These are phyloP conservation scores for Phylloporus gajari DNA, from an alignment of 1,284 basidiomycete species.

Conservation along the genomic window DNA sequence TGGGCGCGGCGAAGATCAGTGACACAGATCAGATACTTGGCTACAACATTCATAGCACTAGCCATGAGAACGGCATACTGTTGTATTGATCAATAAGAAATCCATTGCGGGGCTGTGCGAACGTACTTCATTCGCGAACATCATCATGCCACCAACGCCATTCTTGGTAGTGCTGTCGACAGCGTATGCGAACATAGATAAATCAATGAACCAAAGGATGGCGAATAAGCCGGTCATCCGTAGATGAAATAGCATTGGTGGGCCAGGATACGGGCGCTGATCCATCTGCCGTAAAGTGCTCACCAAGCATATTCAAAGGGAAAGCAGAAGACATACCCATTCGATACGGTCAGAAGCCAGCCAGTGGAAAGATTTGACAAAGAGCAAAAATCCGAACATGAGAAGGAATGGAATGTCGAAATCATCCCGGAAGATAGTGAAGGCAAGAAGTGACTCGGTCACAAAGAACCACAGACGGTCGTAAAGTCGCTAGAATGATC, in stretches of 20 bases:
- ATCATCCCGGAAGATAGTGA: constrained; percentile 96
- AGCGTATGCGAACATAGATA: constrained; percentile 79
- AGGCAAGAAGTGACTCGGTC: constrained; percentile 93
- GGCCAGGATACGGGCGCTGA: constrained; percentile 89
- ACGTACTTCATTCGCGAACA: constrained; percentile 92
- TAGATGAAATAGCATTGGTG: constrained; percentile 84
- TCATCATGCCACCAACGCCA: constrained; percentile 89
- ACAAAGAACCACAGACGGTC: constrained; percentile 98
- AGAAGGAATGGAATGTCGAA: constrained; percentile 92
- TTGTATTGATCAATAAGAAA: constrained; percentile 23
- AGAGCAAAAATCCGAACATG: constrained; percentile 92
- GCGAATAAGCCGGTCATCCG: constrained; percentile 80
- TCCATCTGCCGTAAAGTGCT: constrained; percentile 79
- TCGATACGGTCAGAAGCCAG: constrained; percentile 94
- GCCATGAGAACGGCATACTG: constrained; percentile 93
- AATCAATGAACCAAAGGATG: constrained; percentile 76
- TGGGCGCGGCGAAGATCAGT: constrained; percentile 85
- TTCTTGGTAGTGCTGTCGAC: constrained; percentile 81
- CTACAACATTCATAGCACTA: constrained; percentile 79
- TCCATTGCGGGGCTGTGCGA: constrained; percentile 3
- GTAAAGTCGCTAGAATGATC: constrained; percentile 79
- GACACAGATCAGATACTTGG: constrained; percentile 88
- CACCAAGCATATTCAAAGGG: constrained; percentile 5
- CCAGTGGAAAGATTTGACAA: constrained; percentile 99
- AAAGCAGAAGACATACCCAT: constrained; percentile 70